Conservation (phyloP, 495 filamentous ascomycete species). For the Penicillium silybi region DNA sequence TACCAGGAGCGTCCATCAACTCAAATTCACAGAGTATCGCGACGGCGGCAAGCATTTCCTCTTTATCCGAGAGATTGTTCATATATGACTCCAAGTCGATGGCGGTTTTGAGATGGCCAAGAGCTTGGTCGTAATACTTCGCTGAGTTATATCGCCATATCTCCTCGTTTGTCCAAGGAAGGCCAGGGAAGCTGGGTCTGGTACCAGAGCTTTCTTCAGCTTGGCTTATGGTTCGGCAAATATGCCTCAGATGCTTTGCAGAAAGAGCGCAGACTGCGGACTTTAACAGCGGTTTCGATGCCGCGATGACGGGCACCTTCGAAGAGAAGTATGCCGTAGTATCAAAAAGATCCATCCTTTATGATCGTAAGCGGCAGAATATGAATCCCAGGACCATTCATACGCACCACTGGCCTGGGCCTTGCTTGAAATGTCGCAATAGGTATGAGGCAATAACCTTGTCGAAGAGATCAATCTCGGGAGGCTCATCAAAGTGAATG, state of each 20-base stretch:
- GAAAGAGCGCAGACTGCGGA: slow-evolving; percentile 20
- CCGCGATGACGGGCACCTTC: slow-evolving; percentile 17
- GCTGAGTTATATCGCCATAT: slow-evolving; percentile 21
- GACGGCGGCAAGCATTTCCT: slow-evolving; percentile 24
- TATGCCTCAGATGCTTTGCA: slow-evolving; percentile 14
- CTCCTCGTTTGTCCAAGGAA: slow-evolving; percentile 7
- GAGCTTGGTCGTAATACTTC: slow-evolving; percentile 18
- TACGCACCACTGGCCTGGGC: slow-evolving; percentile 17
- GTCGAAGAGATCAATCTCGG: neutral
- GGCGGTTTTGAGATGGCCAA: slow-evolving; percentile 14
- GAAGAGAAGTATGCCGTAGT: slow-evolving; percentile 18
- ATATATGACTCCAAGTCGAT: slow-evolving; percentile 5
- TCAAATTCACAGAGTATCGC: slow-evolving; percentile 22
- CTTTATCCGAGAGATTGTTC: slow-evolving; percentile 3
- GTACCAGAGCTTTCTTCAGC: neutral
- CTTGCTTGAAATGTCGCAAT: slow-evolving; percentile 17
- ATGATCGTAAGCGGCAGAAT: neutral
- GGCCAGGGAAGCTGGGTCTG: neutral
- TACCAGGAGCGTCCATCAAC: slow-evolving; percentile 22
- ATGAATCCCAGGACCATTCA: neutral
- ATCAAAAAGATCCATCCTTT: slow-evolving; percentile 24
- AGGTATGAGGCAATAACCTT: slow-evolving; percentile 12
- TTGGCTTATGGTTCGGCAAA: slow-evolving; percentile 1
- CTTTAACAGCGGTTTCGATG: slow-evolving; percentile 10
- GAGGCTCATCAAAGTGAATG: neutral